Evolutionary conservation across 1,284 basidiomycete genomes (phyloP), one percentile per base, ranked within the genome.

Genomic region (Pascua guehoae): DNA sequence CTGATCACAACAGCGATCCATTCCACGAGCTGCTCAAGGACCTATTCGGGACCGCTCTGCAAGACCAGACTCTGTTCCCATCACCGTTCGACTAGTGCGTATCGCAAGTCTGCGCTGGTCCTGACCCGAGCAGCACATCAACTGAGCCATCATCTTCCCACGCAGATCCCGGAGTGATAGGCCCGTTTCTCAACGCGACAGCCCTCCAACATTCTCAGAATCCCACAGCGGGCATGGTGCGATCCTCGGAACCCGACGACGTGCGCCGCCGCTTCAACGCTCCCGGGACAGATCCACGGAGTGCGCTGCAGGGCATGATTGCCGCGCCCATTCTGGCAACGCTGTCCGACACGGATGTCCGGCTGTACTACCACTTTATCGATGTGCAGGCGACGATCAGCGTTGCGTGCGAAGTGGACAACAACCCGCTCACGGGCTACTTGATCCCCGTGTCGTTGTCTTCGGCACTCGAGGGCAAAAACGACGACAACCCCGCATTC

Each of bases 181-280:
- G 24, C 24, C 24, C 24, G 4, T 32, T 32, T 32, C 24, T 32
- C 24, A 32, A 32, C 24, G 24, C 24, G 7, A 7, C 4, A 32
- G 24, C 24, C 3, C 24, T 32, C 24, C 24, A 32, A 7, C 24
- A 32, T 32, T 32, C 24, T 32, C 24, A 32, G 14, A 37, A 5
- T 32, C 18, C 18, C 8, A 5, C 15, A 15, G 43, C 43, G 5
- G 11, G 11, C 18, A 15, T 46, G 17, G 9, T 14, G 18, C 45
- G 12, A 9, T 14, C 45, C 16, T 24, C 17, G 12, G 57, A 54
- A 46, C 57, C 57, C n/a, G 41, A 46, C n/a, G 53, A 54, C 12
- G 58, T 59, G 38, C 53, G 47, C 47, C 54, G 53, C 17, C 53
- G 58, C 9, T 59, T 59, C 51, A 59, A 59, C 12, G 58, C 58